These are phyloP conservation scores for Venturia carpophila DNA, from an alignment of 2,329 filamentous ascomycete species.

Conservation along the genomic window DNA sequence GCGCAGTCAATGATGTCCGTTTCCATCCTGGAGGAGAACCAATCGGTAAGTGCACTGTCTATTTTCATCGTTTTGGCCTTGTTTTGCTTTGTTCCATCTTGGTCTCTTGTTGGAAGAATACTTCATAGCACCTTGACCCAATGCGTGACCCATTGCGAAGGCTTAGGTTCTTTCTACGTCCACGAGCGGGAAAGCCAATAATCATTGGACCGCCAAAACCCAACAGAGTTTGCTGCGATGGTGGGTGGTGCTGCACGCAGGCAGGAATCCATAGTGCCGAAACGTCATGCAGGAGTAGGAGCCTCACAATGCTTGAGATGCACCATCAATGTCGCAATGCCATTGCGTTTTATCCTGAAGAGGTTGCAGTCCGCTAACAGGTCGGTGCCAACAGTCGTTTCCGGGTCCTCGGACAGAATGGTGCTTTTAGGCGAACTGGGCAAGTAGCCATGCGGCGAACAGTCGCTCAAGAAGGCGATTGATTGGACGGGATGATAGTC, in stretches of 20 bases:
- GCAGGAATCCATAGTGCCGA: constrained; percentile 1
- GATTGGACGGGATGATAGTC: constrained; percentile 3
- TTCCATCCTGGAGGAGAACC: constrained; percentile 80
- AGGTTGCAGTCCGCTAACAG: constrained; percentile 6
- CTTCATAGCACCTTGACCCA: background rate
- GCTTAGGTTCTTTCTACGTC: no score
- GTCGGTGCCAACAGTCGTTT: constrained; percentile 55
- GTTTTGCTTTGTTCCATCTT: background rate
- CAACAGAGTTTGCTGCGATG: background rate
- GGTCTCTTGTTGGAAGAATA: background rate
- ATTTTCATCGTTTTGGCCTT: constrained; percentile 1
- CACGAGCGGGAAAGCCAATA: background rate
- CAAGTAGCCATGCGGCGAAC: constrained; percentile 38
- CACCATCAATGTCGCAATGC: constrained; percentile 8
- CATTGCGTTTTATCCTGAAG: background rate
- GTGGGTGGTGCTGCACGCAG: background rate
- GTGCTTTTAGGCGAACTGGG: constrained; percentile 75
- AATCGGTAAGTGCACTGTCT: constrained; percentile 59
- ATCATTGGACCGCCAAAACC: background rate
- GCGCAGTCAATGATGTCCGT: constrained; percentile 88
- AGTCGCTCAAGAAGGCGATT: constrained; percentile 17
- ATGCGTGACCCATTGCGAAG: background rate
- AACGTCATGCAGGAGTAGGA: constrained; percentile 10
- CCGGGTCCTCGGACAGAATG: constrained; percentile 80
- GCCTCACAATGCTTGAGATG: background rate